Base-by-base conservation (phyloP, 83 land plant genomes). In the Diphasiastrum complanatum region DNA sequence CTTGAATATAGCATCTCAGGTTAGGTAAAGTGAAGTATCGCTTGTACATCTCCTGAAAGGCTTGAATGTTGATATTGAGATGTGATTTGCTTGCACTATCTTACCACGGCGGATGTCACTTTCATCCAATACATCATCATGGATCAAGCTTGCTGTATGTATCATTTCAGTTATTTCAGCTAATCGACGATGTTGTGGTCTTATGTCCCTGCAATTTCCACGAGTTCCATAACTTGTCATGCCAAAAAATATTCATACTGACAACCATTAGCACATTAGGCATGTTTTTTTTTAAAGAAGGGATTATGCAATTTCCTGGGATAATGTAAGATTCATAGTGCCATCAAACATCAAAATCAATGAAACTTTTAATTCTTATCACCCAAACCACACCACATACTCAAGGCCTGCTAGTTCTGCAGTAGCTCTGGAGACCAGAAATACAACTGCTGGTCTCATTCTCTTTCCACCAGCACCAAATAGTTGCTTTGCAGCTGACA, bases 401-500 rank as follows among this genome's bases (percentile, higher is more conserved):
- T 82, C 73, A 33, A 85, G 64, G 35, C 89, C 88, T 20, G 69
- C 79, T 37, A 89, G 38, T 34, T 78, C 76, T 28, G 85, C 71
- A 45, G 99, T 93, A 1, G 99, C 99, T 64, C 79, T 79, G 64
- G 99, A 83, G 4, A 83, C 99, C 2, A 93, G 70, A 46, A 93
- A 90, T 11, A 89, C 92, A 29, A 93, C 52, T 54, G 99, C 99
- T n/a, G 99, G 99, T 52, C 99, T 79, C 82, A 93, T 73, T 34
- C 99, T 78, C 82, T 93, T 93, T 24, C 99, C 99, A 32, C 99
- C 99, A 62, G 99, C 99, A 62, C 96, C 75, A 70, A 93, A 93
- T 40, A 93, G 89, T 60, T 89, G 99, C 65, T 89, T 81, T 24
- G 99, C 99, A 23, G 99, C 99, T 36, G 99, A 82, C 78, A 84